Evolutionary conservation across 1,284 basidiomycete species (phyloP).

Genomic region (Cryptococcus sp.): DNA sequence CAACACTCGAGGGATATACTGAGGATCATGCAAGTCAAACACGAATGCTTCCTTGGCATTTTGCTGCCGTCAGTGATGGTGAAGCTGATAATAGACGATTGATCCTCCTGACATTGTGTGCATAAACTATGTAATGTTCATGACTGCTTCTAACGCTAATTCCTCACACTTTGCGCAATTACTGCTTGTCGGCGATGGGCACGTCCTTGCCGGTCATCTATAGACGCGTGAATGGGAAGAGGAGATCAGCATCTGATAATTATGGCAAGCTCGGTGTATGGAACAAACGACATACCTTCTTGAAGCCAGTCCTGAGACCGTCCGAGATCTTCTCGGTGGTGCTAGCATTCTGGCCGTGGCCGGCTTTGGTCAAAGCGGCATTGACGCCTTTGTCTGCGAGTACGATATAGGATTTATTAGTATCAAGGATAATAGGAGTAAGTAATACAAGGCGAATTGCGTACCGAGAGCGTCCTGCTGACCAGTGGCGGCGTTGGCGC

Average conservation of each 20-base stretch:
- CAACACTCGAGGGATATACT: too few relatives aligned
- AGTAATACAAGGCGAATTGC: constrained; percentile 12
- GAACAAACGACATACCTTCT: constrained; percentile 38
- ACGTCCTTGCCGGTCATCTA: constrained; percentile 47
- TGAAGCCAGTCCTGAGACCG: constrained; percentile 51
- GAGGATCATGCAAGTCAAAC: too few relatives aligned
- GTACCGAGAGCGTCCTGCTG: constrained; percentile 52
- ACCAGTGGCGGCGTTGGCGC: constrained; percentile 9
- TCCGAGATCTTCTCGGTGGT: constrained; percentile 56
- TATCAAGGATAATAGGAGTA: neutral
- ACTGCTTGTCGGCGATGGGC: constrained; percentile 40
- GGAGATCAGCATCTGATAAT: neutral
- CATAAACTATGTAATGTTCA: neutral
- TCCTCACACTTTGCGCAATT: neutral
- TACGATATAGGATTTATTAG: neutral
- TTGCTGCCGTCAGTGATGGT: too few relatives aligned
- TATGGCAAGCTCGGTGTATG: too few relatives aligned
- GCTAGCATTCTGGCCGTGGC: constrained; percentile 40
- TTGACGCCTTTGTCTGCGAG: constrained; percentile 49
- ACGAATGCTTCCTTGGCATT: too few relatives aligned
- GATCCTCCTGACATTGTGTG: too few relatives aligned
- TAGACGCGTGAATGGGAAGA: neutral
- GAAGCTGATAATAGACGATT: too few relatives aligned
- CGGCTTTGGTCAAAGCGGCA: constrained; percentile 33
- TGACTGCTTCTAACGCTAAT: neutral